Base-by-base conservation (phyloP, 805 yeast genomes). In the Metschnikowia lachancei region DNA sequence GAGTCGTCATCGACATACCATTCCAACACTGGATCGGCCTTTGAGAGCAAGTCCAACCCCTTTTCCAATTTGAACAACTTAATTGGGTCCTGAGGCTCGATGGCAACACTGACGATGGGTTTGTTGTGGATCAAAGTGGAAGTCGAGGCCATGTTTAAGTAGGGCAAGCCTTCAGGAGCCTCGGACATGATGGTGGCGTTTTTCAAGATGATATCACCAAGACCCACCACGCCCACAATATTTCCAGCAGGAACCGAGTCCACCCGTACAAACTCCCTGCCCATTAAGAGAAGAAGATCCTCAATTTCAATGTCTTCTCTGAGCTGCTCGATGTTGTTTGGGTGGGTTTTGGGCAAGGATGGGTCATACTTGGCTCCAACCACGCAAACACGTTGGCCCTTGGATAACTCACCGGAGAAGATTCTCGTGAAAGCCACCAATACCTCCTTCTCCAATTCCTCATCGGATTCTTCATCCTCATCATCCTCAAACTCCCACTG, bases 1-100 rank as follows among this genome's bases (percentile, higher is more conserved):
- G 83, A 81, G 48, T 88, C 96, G 49, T 69, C 75, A 57, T 87
- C 91, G 36, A 89, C 74, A 58, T 79, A 85, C 46, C 91, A 85
- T 56, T 88, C 89, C 17, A 91, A 95, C 57, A 96, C 92, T 1
- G 99, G 97, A 65, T 94, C 99, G 0, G 97, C 92, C 55, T 83
- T 84, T 44, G 91, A 82, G 34, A 94, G 72, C 47, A 88, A 68
- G 53, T 81, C 82, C 49, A 94, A 72, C 0, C 99, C 99, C 24
- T 75, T 74, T 41, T 83, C 95, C 36, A 94, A 71, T 56, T 78
- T 79, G 38, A 78, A 82, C 75, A 90, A 78, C 55, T 89, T 83
- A 40, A 84, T 76, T 9, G 96, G 96, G 56, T 89, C 86, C 4
- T 79, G 84, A 1, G 99, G 97, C 62, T 94, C 99, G n/a, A 94